Evolutionary conservation across 177 flowering plant species (phyloP).

Genomic region (Vitis hybrid): DNA sequence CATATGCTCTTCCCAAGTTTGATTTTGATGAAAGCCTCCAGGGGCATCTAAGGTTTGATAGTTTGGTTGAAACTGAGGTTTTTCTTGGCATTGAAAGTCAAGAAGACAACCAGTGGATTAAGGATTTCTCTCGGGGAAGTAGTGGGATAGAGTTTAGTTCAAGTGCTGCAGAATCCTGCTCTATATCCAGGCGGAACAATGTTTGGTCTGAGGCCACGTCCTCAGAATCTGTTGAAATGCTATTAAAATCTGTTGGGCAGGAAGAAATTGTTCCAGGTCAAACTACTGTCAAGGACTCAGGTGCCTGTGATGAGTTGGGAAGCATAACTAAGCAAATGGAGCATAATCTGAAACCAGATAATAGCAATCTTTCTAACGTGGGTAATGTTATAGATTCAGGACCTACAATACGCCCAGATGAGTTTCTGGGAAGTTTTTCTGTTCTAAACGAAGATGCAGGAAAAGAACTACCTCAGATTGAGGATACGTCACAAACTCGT

Average conservation of each 20-base stretch:
- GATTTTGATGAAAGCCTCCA: conserved; percentile 89
- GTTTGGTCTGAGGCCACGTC: conserved; percentile 99
- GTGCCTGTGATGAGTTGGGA: conserved; percentile 44
- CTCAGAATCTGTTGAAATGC: conserved; percentile 96
- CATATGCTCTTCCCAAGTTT: conserved; percentile 86
- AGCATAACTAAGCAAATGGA: conserved; percentile 47
- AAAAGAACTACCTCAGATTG: conserved; percentile 18
- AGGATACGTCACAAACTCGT: conserved; percentile 17
- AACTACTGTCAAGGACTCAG: conserved; percentile 42
- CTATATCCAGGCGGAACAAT: conserved; percentile 75
- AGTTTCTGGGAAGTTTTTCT: conserved; percentile 21
- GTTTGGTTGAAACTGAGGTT: conserved; percentile 41
- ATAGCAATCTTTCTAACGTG: conserved; percentile 19
- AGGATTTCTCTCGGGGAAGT: conserved; percentile 72
- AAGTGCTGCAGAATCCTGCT: conserved; percentile 70
- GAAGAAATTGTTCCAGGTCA: conserved; percentile 65
- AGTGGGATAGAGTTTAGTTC: conserved; percentile 74
- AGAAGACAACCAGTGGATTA: conserved; percentile 28
- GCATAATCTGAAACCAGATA: conserved; percentile 33
- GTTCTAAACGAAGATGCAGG: conserved; percentile 20
- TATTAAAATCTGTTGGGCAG: conserved; percentile 91
- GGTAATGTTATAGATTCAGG: conserved; percentile 27
- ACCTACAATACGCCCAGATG: conserved; percentile 28
- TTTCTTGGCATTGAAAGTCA: too few species aligned
- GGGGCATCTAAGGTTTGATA: conserved; percentile 60